Conservation (phyloP, 257 asterid genomes). For the Jasminum sambac region DNA sequence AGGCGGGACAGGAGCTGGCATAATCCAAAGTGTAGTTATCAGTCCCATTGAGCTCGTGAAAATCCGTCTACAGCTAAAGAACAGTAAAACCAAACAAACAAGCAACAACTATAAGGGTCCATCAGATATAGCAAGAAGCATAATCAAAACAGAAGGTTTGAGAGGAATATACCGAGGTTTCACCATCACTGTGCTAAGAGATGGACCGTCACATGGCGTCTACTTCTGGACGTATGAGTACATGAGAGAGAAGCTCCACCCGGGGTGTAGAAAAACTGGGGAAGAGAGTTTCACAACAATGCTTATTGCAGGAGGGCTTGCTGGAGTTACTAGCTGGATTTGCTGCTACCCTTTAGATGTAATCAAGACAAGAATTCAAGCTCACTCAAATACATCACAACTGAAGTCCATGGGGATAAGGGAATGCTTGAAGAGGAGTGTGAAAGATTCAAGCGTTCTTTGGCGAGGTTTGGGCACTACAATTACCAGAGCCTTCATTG, state of each 20-base stretch:
- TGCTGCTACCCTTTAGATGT: slow-evolving; percentile 76
- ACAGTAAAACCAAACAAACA: slow-evolving; percentile 22
- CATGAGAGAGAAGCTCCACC: slow-evolving; percentile 58
- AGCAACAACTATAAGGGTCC: slow-evolving; percentile 44
- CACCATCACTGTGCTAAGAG: slow-evolving; percentile 63
- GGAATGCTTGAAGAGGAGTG: slow-evolving; percentile 52
- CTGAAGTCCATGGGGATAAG: slow-evolving; percentile 46
- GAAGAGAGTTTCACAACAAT: slow-evolving; percentile 55
- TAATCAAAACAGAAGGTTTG: slow-evolving; percentile 48
- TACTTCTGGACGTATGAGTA: slow-evolving; percentile 77
- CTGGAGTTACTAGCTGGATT: slow-evolving; percentile 80
- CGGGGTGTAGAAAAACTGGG: slow-evolving; percentile 61
- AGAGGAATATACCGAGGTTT: slow-evolving; percentile 67
- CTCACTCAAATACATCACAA: slow-evolving; percentile 34
- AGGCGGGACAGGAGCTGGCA: slow-evolving; percentile 72
- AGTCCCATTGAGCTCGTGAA: slow-evolving; percentile 78
- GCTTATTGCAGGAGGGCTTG: slow-evolving; percentile 72
- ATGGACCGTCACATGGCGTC: slow-evolving; percentile 68
- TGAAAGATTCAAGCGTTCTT: slow-evolving; percentile 44
- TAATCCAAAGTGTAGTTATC: slow-evolving; percentile 60
- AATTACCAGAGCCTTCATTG: slow-evolving; percentile 65
- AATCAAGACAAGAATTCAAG: slow-evolving; percentile 73
- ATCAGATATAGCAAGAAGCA: slow-evolving; percentile 40
- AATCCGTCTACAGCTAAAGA: slow-evolving; percentile 70
- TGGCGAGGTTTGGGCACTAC: slow-evolving; percentile 85